Percentiles rank a stretch among this genome's conserved stretches.
phyloP scores from a whole-genome alignment of 192 early-diverging fungal genomes.

The Backusella australiensis region DNA sequence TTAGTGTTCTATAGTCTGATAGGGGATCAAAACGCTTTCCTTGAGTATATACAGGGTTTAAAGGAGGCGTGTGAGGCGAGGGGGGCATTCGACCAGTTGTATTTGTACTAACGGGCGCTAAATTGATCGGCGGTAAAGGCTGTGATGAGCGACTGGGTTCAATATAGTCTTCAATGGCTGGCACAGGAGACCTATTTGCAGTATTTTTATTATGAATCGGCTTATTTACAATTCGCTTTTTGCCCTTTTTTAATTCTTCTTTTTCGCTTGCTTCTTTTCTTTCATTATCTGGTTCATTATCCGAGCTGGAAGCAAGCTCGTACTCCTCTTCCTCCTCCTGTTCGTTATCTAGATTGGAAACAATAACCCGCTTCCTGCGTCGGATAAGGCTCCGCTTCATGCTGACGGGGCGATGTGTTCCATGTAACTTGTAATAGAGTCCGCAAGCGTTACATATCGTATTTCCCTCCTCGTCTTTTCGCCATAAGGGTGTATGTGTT shows the following conservation, averaged over 20 bases:
- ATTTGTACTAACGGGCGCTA: neutral
- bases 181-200: slow-evolving; percentile 18
- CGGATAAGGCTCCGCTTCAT: slow-evolving; percentile 79
- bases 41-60: slow-evolving; percentile 7
- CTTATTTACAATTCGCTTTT: slow-evolving; percentile 5
- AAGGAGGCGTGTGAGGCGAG: neutral
- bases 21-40: slow-evolving; percentile 17
- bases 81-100: neutral
- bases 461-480: slow-evolving; percentile 68
- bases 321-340: slow-evolving; percentile 17
- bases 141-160: slow-evolving; percentile 33
- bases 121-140: neutral
- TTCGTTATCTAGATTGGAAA: slow-evolving; percentile 9
- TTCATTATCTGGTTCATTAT: neutral
- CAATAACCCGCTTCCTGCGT: slow-evolving; percentile 63
- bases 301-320: neutral
- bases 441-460: slow-evolving; percentile 89
- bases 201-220: neutral
- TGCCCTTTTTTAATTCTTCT: neutral
- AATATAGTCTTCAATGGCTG: slow-evolving; percentile 54
- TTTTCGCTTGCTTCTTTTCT: neutral
- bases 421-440: slow-evolving; percentile 86
- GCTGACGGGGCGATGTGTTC: slow-evolving; percentile 72
- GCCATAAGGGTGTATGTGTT: slow-evolving; percentile 78
- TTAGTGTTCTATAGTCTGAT: slow-evolving; percentile 15